Conservation (phyloP, 768 basidiomycete genomes). For the Suillus decipiens region DNA sequence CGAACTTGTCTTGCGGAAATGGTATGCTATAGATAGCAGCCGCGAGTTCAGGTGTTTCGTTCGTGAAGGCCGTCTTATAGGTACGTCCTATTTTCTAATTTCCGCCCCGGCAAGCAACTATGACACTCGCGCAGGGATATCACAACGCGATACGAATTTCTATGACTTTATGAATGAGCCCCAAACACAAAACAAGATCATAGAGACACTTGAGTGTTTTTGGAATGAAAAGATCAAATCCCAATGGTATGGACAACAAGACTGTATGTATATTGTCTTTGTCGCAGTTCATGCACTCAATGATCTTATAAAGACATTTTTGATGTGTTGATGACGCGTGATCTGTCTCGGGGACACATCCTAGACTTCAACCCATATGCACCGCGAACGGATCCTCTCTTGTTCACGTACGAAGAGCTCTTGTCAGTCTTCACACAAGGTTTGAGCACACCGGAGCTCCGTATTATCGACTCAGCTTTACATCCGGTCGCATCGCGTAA, state of each 20-base stretch:
- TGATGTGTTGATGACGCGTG: slow-evolving; percentile 85
- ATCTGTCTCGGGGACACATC: slow-evolving; percentile 74
- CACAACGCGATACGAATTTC: slow-evolving; percentile 86
- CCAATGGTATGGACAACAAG: slow-evolving; percentile 53
- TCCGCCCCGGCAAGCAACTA: not conserved
- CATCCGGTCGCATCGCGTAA: slow-evolving; percentile 71
- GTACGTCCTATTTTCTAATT: slow-evolving; percentile 44
- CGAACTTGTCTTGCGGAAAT: slow-evolving; percentile 88
- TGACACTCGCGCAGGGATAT: slow-evolving; percentile 55
- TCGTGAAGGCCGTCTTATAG: slow-evolving; percentile 65
- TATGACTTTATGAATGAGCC: slow-evolving; percentile 84
- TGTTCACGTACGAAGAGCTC: slow-evolving; percentile 85
- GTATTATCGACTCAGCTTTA: slow-evolving; percentile 70
- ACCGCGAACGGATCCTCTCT: slow-evolving; percentile 80
- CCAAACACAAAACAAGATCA: slow-evolving; percentile 53
- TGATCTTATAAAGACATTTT: slow-evolving; percentile 61
- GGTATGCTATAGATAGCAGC: slow-evolving; percentile 82
- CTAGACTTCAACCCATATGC: slow-evolving; percentile 92
- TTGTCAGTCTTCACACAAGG: slow-evolving; percentile 35
- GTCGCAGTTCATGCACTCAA: not conserved
- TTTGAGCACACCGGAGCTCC: slow-evolving; percentile 42
- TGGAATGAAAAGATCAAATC: slow-evolving; percentile 70
- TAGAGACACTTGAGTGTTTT: slow-evolving; percentile 51
- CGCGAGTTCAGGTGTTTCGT: slow-evolving; percentile 94
- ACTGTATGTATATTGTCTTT: slow-evolving; percentile 56